Conservation (phyloP, 2,329 filamentous ascomycete species). For the Rhynchosporium graminicola region DNA sequence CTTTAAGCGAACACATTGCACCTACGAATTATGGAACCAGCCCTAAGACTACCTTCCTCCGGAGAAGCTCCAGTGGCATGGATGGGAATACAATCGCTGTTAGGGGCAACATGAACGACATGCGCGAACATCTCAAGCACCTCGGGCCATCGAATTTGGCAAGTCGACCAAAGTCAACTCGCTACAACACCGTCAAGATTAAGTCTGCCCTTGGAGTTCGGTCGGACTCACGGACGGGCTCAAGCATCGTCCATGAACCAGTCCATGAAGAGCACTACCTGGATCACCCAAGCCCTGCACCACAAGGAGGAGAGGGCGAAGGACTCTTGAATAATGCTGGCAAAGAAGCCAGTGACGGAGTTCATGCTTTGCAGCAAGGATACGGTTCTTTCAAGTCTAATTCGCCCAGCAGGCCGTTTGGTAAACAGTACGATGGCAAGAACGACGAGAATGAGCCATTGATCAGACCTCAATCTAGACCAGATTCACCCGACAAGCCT, state of each 20-base stretch:
- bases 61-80: constrained; percentile 55
- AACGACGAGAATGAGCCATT: constrained; percentile 16
- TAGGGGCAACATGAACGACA: constrained; percentile 62
- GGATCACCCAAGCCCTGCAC: constrained; percentile 41
- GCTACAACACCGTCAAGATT: constrained; percentile 66
- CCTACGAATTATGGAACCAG: constrained; percentile 33
- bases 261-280: constrained; percentile 46
- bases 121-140: constrained; percentile 63
- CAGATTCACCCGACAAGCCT: constrained; percentile 6
- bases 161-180: constrained; percentile 62
- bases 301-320: constrained; percentile 54
- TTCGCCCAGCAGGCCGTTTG: constrained; percentile 17
- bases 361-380: constrained; percentile 58
- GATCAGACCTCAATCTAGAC: constrained; percentile 5
- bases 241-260: constrained; percentile 45
- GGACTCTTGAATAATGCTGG: constrained; percentile 55
- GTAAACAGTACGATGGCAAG: constrained; percentile 7
- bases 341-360: constrained; percentile 63
- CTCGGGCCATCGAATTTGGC: constrained; percentile 69
- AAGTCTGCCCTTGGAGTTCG: constrained; percentile 49
- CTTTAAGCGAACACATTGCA: constrained; percentile 22
- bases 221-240: constrained; percentile 39
- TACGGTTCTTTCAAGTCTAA: constrained; percentile 50
- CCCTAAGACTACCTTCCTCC: constrained; percentile 56
- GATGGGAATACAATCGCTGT: constrained; percentile 58